phyloP scores from a whole-genome alignment of 1,284 basidiomycete genomes.

The Sanghuangporus baumii region DNA sequence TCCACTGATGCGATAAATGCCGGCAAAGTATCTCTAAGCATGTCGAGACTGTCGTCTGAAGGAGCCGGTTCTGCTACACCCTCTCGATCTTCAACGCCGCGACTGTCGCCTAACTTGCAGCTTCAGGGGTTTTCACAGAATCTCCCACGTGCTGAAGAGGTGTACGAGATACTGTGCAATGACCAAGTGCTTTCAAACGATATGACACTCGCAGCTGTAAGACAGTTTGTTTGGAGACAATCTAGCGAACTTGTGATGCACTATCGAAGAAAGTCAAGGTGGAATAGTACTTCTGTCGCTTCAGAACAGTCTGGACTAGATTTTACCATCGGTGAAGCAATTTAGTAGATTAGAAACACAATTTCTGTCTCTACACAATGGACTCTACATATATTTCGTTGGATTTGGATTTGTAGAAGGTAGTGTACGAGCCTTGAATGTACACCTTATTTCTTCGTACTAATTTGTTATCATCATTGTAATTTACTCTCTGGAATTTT shows the following conservation, averaged over 20 bases:
- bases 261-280: constrained; percentile 55
- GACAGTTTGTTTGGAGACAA: constrained; percentile 83
- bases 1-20: constrained; percentile 34
- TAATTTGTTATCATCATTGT: neutral
- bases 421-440: neutral
- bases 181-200: constrained; percentile 73
- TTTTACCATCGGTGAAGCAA: neutral
- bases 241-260: constrained; percentile 77
- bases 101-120: constrained; percentile 2
- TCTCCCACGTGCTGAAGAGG: constrained; percentile 54
- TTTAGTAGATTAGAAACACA: neutral
- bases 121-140: constrained; percentile 19
- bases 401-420: neutral
- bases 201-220: constrained; percentile 85
- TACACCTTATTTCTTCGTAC: neutral
- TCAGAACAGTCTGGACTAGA: neutral
- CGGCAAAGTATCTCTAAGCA: neutral
- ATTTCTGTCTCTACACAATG: neutral
- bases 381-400: neutral
- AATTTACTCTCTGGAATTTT: neutral
- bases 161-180: constrained; percentile 86
- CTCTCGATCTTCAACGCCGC: constrained; percentile 8
- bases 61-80: neutral
- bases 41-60: neutral
- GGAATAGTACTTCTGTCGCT: neutral